Conservation (phyloP, 768 basidiomycete species). For the Hemileccinum impolitum region DNA sequence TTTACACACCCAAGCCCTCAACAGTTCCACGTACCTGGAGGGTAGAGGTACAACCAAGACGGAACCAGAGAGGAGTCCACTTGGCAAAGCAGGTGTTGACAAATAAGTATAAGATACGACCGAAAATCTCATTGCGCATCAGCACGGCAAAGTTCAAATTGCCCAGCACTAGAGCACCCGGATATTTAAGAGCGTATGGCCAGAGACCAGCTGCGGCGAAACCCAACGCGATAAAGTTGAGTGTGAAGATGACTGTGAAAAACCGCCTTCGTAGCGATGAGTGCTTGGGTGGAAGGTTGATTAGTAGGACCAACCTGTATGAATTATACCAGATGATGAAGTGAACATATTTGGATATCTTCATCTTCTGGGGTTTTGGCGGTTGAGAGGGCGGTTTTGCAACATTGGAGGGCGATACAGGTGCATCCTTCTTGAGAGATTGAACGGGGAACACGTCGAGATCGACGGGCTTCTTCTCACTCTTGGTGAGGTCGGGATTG, state of each 20-base stretch:
- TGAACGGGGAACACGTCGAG: conserved; percentile 30
- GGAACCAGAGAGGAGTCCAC: conserved; percentile 74
- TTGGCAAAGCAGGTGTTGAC: conserved; percentile 79
- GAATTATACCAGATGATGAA: conserved; percentile 77
- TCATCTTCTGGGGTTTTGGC: conserved; percentile 47
- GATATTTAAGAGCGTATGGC: conserved; percentile 62
- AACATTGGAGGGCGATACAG: conserved; percentile 31
- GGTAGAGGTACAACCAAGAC: conserved; percentile 69
- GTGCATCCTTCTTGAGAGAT: conserved; percentile 42
- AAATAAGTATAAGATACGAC: conserved; percentile 66
- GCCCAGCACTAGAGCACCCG: conserved; percentile 70
- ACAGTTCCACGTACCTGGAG: conserved; percentile 46
- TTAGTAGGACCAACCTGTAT: conserved; percentile 49
- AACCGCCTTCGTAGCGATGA: conserved; percentile 54
- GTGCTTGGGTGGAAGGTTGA: neutral
- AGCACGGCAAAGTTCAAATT: conserved; percentile 72
- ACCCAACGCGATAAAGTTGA: conserved; percentile 59
- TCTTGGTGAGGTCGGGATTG: conserved; percentile 30
- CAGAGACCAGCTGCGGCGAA: conserved; percentile 63
- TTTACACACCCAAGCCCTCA: neutral
- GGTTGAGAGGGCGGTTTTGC: conserved; percentile 34
- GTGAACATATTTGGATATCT: conserved; percentile 55
- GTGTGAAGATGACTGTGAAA: conserved; percentile 54
- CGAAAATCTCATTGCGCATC: conserved; percentile 80
- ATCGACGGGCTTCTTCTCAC: conserved; percentile 39